Evolutionary conservation across 495 filamentous ascomycete species (phyloP).

Genomic region (Daldinia childiae): DNA sequence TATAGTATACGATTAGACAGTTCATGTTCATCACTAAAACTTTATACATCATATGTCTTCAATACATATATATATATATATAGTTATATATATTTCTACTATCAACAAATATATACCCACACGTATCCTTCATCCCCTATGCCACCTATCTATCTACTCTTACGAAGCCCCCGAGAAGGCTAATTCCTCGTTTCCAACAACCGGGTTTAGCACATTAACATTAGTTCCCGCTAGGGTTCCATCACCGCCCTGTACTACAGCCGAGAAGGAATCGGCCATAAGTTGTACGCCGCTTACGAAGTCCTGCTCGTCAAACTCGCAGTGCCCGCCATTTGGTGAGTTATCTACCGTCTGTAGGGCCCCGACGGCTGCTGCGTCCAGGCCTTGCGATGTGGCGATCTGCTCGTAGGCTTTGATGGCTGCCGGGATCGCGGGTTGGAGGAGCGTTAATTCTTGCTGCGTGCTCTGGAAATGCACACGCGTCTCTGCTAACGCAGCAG

Average conservation of each 20-base stretch:
- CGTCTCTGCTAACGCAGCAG: constrained; percentile 45
- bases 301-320: constrained; percentile 59
- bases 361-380: constrained; percentile 50
- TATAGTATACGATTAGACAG: not conserved
- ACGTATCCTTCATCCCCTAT: not conserved
- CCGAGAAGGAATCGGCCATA: constrained; percentile 56
- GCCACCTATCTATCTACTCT: not conserved
- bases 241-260: constrained; percentile 56
- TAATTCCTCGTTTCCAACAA: constrained; percentile 56
- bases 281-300: constrained; percentile 61
- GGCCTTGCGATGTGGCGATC: constrained; percentile 48
- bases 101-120: not conserved
- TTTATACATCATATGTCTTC: not conserved
- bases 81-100: not conserved
- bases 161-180: constrained; percentile 45
- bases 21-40: not conserved
- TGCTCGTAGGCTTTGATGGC: constrained; percentile 59
- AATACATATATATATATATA: too few relatives aligned
- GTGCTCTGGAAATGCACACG: constrained; percentile 63
- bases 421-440: constrained; percentile 57
- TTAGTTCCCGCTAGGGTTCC: constrained; percentile 56
- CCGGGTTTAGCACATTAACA: constrained; percentile 53
- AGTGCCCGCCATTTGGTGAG: constrained; percentile 58
- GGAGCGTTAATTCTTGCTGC: constrained; percentile 53
- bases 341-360: constrained; percentile 61